Evolutionary conservation across 2,329 filamentous ascomycete genomes (phyloP).

Genomic region (Sarocladiaceae sp.): DNA sequence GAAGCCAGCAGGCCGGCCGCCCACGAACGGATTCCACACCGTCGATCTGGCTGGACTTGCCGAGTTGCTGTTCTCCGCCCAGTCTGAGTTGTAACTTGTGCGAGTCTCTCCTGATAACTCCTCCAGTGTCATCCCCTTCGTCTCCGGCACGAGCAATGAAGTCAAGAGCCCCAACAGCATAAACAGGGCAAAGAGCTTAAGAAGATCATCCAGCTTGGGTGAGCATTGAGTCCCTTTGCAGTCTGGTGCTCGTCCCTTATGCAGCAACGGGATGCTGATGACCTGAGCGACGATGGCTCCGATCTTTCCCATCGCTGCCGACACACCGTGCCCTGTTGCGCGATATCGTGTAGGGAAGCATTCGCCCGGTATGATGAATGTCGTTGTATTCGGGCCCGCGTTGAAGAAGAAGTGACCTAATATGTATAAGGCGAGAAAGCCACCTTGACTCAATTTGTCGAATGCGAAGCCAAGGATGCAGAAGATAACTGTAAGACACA

Average conservation of each 20-base stretch:
- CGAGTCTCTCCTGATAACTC: constrained; percentile 61
- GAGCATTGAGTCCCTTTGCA: constrained; percentile 43
- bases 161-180: constrained; percentile 68
- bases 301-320: constrained; percentile 60
- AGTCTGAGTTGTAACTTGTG: constrained; percentile 49
- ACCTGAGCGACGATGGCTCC: constrained; percentile 62
- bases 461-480: constrained; percentile 56
- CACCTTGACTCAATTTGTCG: constrained; percentile 36
- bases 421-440: constrained; percentile 56
- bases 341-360: constrained; percentile 60
- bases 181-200: constrained; percentile 74
- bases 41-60: constrained; percentile 22
- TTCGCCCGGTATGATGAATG: constrained; percentile 59
- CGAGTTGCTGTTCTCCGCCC: constrained; percentile 40
- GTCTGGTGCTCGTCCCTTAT: constrained; percentile 44
- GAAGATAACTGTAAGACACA: constrained; percentile 55
- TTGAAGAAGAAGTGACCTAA: constrained; percentile 62
- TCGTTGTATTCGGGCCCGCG: constrained; percentile 59
- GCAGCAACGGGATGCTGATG: constrained; percentile 57
- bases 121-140: constrained; percentile 67
- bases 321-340: constrained; percentile 57
- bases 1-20: constrained; percentile 47
- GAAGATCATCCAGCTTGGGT: constrained; percentile 63
- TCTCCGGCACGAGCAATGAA: constrained; percentile 70
- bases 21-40: constrained; percentile 40